phyloP scores from a whole-genome alignment of 23 red algal genomes.

The Gracilaria domingensis region DNA sequence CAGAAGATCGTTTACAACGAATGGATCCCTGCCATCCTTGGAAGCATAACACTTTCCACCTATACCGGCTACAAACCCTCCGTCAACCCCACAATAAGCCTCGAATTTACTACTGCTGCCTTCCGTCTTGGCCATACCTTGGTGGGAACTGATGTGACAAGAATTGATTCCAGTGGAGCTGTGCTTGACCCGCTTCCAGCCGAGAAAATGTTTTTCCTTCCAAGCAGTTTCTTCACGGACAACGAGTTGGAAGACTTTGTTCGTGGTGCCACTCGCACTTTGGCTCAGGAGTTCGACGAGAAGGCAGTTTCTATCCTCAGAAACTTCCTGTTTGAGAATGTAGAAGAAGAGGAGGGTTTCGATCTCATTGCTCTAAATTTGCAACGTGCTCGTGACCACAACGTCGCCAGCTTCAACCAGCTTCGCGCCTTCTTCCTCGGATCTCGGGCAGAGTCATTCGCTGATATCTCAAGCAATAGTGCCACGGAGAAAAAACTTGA shows the following conservation, averaged over 20 bases:
- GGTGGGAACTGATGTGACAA: constrained; percentile 42
- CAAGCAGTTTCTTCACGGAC: constrained; percentile 11
- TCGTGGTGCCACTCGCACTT: constrained; percentile 32
- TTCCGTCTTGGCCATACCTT: constrained; percentile 79
- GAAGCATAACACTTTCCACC: constrained; percentile 1
- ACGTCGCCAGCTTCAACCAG: constrained; percentile 57
- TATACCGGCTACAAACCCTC: constrained; percentile 55
- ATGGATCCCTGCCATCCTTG: constrained; percentile 53
- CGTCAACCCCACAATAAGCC: constrained; percentile 52
- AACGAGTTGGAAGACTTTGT: constrained; percentile 45
- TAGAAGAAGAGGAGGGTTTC: constrained; percentile 38
- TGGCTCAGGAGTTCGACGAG: constrained; percentile 70
- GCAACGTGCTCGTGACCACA: constrained; percentile 76
- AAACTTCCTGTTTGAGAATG: constrained; percentile 63
- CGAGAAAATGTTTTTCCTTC: constrained; percentile 52
- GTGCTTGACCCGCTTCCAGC: constrained; percentile 1
- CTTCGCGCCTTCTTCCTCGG: constrained; percentile 52
- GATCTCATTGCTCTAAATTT: constrained; percentile 80
- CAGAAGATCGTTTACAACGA: constrained; percentile 75
- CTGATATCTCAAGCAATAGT: constrained; percentile 45
- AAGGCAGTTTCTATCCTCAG: constrained; percentile 34
- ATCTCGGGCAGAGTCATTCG: constrained; percentile 8
- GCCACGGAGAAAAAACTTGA: constrained; percentile 6
- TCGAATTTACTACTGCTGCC: constrained; percentile 69
- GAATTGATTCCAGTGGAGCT: background rate